Evolutionary conservation across 2,329 filamentous ascomycete genomes (phyloP), one percentile per base, ranked within the genome.

Genomic region (Colletotrichum musicola): DNA sequence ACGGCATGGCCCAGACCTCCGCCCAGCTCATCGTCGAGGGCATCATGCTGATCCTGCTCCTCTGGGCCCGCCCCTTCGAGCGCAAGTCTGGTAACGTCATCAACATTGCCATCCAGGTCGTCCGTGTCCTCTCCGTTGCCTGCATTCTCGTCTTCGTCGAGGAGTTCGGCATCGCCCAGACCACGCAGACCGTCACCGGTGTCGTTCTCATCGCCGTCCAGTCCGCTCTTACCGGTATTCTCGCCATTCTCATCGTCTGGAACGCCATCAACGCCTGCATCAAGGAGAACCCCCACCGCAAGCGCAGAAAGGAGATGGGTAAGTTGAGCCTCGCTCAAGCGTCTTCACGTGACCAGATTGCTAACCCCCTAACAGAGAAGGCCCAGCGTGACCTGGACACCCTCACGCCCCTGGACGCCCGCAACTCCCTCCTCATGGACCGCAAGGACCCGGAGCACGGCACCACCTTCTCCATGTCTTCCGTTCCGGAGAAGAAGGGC

Each of bases 81-180:
- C 91, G 93, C 75, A 93, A 91, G 77, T 94, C 94, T 6, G 90
- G 93, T 73, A 97, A 97, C 81, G 89, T 96, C 80, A 94, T 99
- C 86, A 98, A 98, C 82, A 95, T 97, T 75, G 84, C 90, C 76
- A 98, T 98, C 74, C 94, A 97, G 79, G 86, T 93, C 44, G 94
- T 98, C 18, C 93, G 96, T 50, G 92, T 97, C 13, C 82, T 98
- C 58, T 98, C 95, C 0, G 92, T 98, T 6, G 86, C 89, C 62
- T 97, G 95, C 82, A 93, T 98, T 74, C 83, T 99, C 72, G 86
- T 98, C 59, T 99, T 98, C 75, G 95, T 98, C 30, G 92, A 98
- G 77, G 92, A 98, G 81, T 90, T 99, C 62, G 93, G 93, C 65
- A 91, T 99, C 73, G 87, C 90, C 6, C 91, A 98, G 80, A 97